A percentile compares a stretch with the other conserved stretches of the same genome.
phyloP scores from a whole-genome alignment of 176 grass and related monocot genomes.

The Luzula sylvatica region DNA sequence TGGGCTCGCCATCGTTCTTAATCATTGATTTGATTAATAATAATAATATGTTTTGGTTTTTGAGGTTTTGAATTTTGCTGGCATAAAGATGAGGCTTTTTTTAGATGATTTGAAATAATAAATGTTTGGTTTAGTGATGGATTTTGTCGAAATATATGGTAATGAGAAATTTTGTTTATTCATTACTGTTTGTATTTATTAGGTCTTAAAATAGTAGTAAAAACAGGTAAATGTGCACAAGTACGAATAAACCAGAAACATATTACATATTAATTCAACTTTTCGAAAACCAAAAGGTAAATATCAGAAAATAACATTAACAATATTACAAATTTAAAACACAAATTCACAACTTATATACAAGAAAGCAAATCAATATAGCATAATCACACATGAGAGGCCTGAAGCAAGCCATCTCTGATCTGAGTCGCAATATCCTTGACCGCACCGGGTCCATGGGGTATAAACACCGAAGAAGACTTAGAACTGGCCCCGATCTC shows the following conservation, averaged over 20 bases:
- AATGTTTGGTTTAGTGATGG: constrained; percentile 1
- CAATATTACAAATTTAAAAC: too few species aligned
- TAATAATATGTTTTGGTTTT: constrained; percentile 1
- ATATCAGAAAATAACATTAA: not conserved
- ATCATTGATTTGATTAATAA: constrained; percentile 33
- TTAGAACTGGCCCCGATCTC: constrained; percentile 64
- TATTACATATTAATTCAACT: not conserved
- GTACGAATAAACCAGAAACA: not conserved
- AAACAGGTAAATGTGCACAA: not conserved
- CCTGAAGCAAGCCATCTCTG: constrained; percentile 62
- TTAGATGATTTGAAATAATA: not conserved
- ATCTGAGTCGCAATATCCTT: constrained; percentile 64
- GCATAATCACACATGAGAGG: not conserved
- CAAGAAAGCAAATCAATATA: too few species aligned
- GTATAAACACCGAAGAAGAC: constrained; percentile 66
- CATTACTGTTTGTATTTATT: constrained; percentile 7
- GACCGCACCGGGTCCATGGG: constrained; percentile 60
- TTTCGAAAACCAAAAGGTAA: not conserved
- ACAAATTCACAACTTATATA: too few species aligned
- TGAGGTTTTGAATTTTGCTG: not conserved
- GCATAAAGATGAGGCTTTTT: not conserved
- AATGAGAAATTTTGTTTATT: not conserved
- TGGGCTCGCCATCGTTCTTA: constrained; percentile 51
- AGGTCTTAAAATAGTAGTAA: not conserved
- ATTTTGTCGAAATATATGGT: not conserved